Evolutionary conservation across 2,329 filamentous ascomycete genomes (phyloP), one percentile per base, ranked within the genome.

Genomic region (Ambrosiella beaveri): DNA sequence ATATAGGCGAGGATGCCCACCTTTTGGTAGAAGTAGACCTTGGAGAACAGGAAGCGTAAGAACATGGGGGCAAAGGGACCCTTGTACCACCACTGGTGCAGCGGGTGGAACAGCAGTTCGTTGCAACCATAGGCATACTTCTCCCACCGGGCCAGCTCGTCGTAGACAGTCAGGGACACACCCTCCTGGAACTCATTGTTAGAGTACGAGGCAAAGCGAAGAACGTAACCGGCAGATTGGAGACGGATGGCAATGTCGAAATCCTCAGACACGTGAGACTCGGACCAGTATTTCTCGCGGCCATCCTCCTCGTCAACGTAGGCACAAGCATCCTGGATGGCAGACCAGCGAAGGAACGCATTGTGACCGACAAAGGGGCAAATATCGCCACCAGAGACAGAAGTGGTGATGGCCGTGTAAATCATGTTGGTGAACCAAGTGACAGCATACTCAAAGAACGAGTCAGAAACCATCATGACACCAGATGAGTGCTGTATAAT

Each of bases 111-210:
- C 59, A 91, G 75, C 59, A 91, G 74, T 71, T 90, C 86, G 68
- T 86, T 87, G 70, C 87, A 90, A 40, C 86, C 86, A 65, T 88
- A 90, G 2, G 86, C 87, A 67, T 89, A 89, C 70, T 91, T 91
- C 66, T 91, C 86, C 86, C 87, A 91, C 59, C 86, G 83, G 1
- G 85, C 84, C 61, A 91, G 75, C 69, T 91, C 87, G 69, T 91
- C 86, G 66, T 91, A 89, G 8, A 91, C 85, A 0, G 86, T 91
- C 59, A 91, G 73, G 84, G 63, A 86, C 0, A 87, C 84, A 61
- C 84, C 84, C 64, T 87, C 84, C 65, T 87, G 80, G 70, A 88
- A 88, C 6, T 80, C 84, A 4, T 81, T 77, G 40, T 78, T 77
- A 57, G 82, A 79, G 70, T 86, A 88, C 0, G 81, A 77, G 9